Conservation (phyloP, 352 stramenopile genomes). For the Phytopythium montanum region DNA sequence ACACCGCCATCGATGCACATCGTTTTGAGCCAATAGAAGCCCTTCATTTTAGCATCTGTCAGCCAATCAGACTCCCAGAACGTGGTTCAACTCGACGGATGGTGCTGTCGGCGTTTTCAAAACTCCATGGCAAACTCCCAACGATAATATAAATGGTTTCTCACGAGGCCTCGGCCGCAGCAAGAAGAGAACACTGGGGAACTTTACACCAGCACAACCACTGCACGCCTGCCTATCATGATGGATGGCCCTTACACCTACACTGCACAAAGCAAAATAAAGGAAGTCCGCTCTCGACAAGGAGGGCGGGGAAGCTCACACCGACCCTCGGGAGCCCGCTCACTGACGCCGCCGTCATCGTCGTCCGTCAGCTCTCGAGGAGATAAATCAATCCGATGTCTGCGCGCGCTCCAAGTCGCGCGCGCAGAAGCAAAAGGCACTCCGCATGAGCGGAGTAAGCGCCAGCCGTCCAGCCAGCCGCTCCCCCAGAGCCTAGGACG, state of each 20-base stretch:
- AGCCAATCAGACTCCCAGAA: no score
- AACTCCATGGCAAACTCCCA: no score
- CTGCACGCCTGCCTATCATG: slow-evolving; percentile 2
- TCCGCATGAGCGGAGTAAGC: not conserved
- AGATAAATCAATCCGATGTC: slow-evolving; percentile 19
- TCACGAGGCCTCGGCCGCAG: not conserved
- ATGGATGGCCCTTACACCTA: slow-evolving; percentile 4
- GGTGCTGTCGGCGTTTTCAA: no score
- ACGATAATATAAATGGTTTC: slow-evolving; percentile 6
- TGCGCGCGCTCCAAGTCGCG: slow-evolving; percentile 2
- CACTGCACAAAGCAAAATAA: slow-evolving; percentile 7
- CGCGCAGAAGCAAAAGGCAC: slow-evolving; percentile 3
- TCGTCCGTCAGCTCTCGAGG: not conserved
- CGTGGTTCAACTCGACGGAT: no score
- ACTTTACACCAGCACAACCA: slow-evolving; percentile 2
- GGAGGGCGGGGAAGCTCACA: not conserved
- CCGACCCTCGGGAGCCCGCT: not conserved
- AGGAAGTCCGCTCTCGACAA: not conserved
- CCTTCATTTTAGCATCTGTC: no score
- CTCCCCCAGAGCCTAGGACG: slow-evolving; percentile 29
- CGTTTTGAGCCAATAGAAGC: no score
- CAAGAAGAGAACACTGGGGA: not conserved
- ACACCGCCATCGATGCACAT: no score
- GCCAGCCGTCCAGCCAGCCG: not conserved
- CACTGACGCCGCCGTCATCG: not conserved